Conservation (phyloP, 148 eudicot genomes). For the Spergularia marina region DNA sequence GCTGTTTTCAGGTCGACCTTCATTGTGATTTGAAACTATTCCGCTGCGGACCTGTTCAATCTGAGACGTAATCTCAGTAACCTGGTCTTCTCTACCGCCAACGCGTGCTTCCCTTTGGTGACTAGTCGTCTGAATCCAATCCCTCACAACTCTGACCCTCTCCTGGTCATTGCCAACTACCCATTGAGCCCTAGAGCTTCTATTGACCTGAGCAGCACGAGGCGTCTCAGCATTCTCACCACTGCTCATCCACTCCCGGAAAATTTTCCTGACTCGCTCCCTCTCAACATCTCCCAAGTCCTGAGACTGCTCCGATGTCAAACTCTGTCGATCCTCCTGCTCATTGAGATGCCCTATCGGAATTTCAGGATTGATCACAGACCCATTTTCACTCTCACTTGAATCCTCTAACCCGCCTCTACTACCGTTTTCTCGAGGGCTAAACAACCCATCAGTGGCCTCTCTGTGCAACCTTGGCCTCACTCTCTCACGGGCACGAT, state of each 20-base stretch:
- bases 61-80: conserved; percentile 48
- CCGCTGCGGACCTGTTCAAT: conserved; percentile 53
- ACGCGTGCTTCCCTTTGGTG: conserved; percentile 42
- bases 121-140: conserved; percentile 53
- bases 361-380: conserved; percentile 28
- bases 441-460: conserved; percentile 30
- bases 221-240: conserved; percentile 39
- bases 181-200: conserved; percentile 44
- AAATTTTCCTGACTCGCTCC: conserved; percentile 62
- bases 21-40: conserved; percentile 34
- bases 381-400: conserved; percentile 41
- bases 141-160: conserved; percentile 62
- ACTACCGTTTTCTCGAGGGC: conserved; percentile 31
- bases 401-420: conserved; percentile 38
- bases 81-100: conserved; percentile 44
- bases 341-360: conserved; percentile 33
- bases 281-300: conserved; percentile 64
- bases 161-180: conserved; percentile 52
- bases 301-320: conserved; percentile 55
- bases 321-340: conserved; percentile 49
- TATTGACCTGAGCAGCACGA: conserved; percentile 33
- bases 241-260: conserved; percentile 63
- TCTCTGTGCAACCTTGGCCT: conserved; percentile 32
- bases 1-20: conserved; percentile 28
- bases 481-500: conserved; percentile 31